Evolutionary conservation across 306 rosid species (phyloP).

Genomic region (Malus fusca): DNA sequence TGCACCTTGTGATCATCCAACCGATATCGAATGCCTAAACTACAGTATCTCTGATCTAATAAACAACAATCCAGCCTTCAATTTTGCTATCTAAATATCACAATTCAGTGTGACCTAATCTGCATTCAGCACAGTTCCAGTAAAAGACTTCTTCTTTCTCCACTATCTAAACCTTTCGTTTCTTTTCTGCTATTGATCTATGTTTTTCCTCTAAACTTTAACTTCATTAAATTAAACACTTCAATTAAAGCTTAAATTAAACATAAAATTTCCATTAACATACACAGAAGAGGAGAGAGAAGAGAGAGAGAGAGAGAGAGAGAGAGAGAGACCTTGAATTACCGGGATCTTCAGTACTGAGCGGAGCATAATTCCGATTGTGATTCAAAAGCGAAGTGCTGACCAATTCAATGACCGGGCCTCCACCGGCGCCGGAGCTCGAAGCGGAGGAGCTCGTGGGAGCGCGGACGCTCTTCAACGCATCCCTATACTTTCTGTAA

Average conservation of each 20-base stretch:
- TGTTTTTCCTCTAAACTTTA: background rate
- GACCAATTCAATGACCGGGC: slow-evolving; percentile 87
- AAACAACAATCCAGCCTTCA: background rate
- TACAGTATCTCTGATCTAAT: background rate
- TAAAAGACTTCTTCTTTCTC: background rate
- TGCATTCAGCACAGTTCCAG: background rate
- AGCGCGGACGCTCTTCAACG: slow-evolving; percentile 71
- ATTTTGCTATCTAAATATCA: background rate
- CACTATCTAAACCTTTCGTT: background rate
- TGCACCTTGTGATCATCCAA: background rate
- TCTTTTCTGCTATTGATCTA: background rate
- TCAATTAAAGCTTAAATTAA: background rate
- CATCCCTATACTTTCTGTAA: slow-evolving; percentile 24
- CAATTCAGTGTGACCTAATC: background rate
- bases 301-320: slow-evolving; percentile 21
- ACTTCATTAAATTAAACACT: background rate
- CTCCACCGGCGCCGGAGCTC: slow-evolving; percentile 40
- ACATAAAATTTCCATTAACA: background rate
- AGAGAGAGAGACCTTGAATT: slow-evolving; percentile 61
- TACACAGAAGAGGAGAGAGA: background rate
- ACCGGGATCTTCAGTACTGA: slow-evolving; percentile 94
- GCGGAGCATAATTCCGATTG: slow-evolving; percentile 75
- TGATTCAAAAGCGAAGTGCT: slow-evolving; percentile 70
- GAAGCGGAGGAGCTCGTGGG: slow-evolving; percentile 38
- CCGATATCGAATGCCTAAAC: background rate